Conservation (phyloP, 2,329 filamentous ascomycete species). For the Clarireedia sp. region DNA sequence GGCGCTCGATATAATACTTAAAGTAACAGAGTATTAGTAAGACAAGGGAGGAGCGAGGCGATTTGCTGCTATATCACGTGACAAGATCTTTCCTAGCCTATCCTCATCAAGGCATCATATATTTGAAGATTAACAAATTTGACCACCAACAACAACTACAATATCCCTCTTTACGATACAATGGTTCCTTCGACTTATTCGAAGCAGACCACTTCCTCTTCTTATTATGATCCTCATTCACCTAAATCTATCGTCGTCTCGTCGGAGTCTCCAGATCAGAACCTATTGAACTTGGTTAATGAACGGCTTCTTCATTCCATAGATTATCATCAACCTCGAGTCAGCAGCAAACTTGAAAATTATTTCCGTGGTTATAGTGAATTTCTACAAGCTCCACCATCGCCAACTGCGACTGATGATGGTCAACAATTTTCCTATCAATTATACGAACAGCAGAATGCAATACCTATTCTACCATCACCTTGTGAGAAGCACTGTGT, state of each 20-base stretch:
- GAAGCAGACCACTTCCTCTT: neutral
- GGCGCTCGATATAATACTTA: no score
- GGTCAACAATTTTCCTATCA: neutral
- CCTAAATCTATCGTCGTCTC: neutral
- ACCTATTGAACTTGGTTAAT: neutral
- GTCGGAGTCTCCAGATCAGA: neutral
- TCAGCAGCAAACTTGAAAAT: neutral
- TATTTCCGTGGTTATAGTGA: neutral
- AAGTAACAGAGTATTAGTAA: no score
- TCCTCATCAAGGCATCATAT: neutral
- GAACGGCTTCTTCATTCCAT: neutral
- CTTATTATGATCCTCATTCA: neutral
- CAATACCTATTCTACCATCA: neutral
- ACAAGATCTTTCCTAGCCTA: neutral
- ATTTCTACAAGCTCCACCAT: neutral
- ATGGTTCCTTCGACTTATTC: neutral
- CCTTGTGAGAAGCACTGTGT: neutral
- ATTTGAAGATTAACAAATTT: neutral
- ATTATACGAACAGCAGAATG: neutral
- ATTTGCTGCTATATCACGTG: neutral
- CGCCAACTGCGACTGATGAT: neutral
- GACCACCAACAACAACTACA: neutral
- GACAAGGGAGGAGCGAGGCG: no score
- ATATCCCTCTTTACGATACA: neutral
- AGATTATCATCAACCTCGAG: neutral